These are phyloP conservation scores for Teratosphaeria zuluensis DNA, from an alignment of 2,329 filamentous ascomycete genomes.

Conservation along the genomic window DNA sequence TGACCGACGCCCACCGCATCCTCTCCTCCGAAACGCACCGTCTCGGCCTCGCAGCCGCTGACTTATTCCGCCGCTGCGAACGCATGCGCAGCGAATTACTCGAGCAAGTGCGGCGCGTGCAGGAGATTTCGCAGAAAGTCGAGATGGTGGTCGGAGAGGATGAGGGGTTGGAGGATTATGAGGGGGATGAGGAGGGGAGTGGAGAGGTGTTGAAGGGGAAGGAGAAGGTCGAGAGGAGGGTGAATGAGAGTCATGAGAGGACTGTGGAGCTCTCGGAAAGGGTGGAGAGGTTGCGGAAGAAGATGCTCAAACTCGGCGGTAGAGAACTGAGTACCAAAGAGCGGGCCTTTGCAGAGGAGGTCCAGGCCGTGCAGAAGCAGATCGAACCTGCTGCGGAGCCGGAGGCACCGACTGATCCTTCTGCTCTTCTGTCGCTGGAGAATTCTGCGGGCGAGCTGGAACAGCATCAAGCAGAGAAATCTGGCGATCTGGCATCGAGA, in stretches of 20 bases:
- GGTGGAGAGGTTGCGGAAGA: constrained; percentile 49
- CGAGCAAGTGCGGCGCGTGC: constrained; percentile 55
- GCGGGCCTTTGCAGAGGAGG: constrained; percentile 48
- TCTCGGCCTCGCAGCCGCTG: constrained; percentile 59
- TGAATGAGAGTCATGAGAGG: constrained; percentile 45
- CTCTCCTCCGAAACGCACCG: constrained; percentile 60
- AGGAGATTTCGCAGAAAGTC: constrained; percentile 54
- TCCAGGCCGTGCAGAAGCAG: not conserved
- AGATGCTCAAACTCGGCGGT: constrained; percentile 38
- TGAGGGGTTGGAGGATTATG: constrained; percentile 39
- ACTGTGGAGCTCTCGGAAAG: constrained; percentile 50
- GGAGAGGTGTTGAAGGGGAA: constrained; percentile 13
- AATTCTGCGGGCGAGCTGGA: not conserved
- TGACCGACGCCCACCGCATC: constrained; percentile 64
- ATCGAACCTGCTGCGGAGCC: not conserved
- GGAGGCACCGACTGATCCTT: not conserved
- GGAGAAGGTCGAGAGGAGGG: constrained; percentile 49
- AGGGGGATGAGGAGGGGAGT: constrained; percentile 33
- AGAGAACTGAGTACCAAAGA: constrained; percentile 50
- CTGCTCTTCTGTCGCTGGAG: not conserved
- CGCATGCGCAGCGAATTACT: constrained; percentile 57
- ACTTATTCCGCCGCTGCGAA: constrained; percentile 63
- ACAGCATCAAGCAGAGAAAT: constrained; percentile 1
- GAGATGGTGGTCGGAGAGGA: constrained; percentile 56
- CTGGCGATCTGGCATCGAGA: not conserved